Evolutionary conservation across 345 rosid species (phyloP).

Genomic region (Psidium friedrichsthalianum): DNA sequence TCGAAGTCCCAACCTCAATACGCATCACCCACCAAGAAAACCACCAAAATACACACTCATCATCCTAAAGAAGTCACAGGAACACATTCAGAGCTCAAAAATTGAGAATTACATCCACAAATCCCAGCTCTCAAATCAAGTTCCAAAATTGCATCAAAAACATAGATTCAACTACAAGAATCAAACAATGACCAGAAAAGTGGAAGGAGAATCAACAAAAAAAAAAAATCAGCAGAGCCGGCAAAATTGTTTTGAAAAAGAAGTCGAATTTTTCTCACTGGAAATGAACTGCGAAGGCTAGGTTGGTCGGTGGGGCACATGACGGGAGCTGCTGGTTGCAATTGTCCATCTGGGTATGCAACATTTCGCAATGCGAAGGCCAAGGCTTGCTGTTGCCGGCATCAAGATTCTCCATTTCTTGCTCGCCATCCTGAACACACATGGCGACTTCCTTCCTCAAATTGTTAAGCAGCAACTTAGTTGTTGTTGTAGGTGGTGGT

Average conservation of each 20-base stretch:
- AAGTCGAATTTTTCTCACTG: slow-evolving; percentile 18
- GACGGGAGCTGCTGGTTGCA: slow-evolving; percentile 11
- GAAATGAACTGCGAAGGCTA: slow-evolving; percentile 15
- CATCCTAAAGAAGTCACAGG: not conserved
- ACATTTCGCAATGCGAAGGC: slow-evolving; percentile 27
- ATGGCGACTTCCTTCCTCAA: slow-evolving; percentile 6
- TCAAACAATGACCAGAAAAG: not conserved
- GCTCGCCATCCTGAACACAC: slow-evolving; percentile 37
- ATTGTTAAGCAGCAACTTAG: not conserved
- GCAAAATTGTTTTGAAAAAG: not conserved
- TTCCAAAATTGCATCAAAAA: not conserved
- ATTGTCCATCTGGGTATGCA: slow-evolving; percentile 38
- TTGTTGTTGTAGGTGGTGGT: not conserved
- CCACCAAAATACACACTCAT: not conserved
- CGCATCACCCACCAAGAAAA: not conserved
- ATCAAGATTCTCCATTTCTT: slow-evolving; percentile 18
- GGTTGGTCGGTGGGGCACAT: slow-evolving; percentile 16
- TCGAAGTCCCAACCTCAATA: not conserved
- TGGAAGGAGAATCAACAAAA: not conserved
- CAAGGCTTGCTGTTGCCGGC: slow-evolving; percentile 9
- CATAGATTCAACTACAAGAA: not conserved
- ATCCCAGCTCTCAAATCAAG: not conserved
- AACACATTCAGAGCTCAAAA: not conserved
- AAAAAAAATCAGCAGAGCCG: not conserved
- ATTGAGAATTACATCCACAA: not conserved